Conservation (phyloP, 768 basidiomycete species). For the Psilocybe cyanescens region DNA sequence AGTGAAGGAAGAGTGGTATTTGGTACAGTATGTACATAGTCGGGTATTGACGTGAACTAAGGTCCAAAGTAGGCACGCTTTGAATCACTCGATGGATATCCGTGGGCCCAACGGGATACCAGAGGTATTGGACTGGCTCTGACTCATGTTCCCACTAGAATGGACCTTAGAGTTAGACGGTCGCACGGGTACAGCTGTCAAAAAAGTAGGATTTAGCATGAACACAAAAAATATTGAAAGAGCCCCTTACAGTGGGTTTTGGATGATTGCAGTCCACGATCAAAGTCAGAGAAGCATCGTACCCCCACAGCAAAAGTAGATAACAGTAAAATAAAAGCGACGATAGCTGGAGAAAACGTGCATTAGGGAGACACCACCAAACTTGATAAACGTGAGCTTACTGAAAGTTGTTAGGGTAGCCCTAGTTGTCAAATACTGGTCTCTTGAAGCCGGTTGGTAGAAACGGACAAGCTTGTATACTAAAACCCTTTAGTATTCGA, state of each 20-base stretch:
- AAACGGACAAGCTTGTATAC: conserved; percentile 89
- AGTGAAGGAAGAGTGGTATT: not conserved
- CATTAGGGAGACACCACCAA: not conserved
- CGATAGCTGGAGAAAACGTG: conserved; percentile 53
- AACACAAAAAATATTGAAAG: conserved; percentile 25
- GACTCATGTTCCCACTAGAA: conserved; percentile 46
- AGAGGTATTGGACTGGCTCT: conserved; percentile 51
- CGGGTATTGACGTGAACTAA: not conserved
- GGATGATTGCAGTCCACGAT: conserved; percentile 72
- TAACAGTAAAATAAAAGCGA: conserved; percentile 75
- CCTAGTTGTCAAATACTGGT: conserved; percentile 70
- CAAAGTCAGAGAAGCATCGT: conserved; percentile 82
- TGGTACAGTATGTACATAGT: not conserved
- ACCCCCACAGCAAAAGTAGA: conserved; percentile 77
- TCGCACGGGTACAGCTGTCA: conserved; percentile 50
- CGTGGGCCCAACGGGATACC: conserved; percentile 63
- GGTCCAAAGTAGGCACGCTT: not conserved
- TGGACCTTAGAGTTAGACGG: conserved; percentile 46
- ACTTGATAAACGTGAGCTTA: conserved; percentile 32
- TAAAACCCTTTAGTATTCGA: conserved; percentile 24
- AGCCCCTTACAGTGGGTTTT: conserved; percentile 75
- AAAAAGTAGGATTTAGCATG: conserved; percentile 13
- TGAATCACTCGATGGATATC: conserved; percentile 73
- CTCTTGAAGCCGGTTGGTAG: conserved; percentile 61
- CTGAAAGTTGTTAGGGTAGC: conserved; percentile 84